Conservation (phyloP, 768 basidiomycete genomes). For the Boletales sp. region DNA sequence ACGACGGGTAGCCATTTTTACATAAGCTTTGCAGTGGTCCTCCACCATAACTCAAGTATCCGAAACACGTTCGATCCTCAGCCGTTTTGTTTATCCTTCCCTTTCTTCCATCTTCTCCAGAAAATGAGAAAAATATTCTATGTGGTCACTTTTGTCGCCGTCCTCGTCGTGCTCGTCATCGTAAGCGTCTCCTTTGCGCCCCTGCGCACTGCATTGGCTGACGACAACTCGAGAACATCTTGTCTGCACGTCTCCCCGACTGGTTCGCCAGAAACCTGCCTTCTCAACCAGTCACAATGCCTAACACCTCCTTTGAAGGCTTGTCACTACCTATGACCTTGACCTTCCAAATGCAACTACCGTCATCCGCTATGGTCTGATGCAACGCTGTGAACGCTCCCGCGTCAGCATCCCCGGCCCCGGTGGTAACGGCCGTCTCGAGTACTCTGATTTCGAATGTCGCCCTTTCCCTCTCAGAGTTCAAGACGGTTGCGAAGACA, state of each 20-base stretch:
- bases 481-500: slow-evolving; percentile 43
- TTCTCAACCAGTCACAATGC: slow-evolving; percentile 12
- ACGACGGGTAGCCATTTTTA: not conserved
- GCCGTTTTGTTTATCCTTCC: no score
- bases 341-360: slow-evolving; percentile 46
- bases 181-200: slow-evolving; percentile 35
- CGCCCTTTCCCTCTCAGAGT: slow-evolving; percentile 61
- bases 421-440: slow-evolving; percentile 35
- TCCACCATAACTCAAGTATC: not conserved
- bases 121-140: slow-evolving; percentile 71
- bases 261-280: slow-evolving; percentile 46
- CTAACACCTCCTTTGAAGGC: slow-evolving; percentile 36
- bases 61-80: not conserved
- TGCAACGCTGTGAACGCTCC: slow-evolving; percentile 52
- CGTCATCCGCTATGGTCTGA: slow-evolving; percentile 58
- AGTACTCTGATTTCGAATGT: slow-evolving; percentile 58
- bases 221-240: slow-evolving; percentile 43
- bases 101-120: not conserved
- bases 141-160: slow-evolving; percentile 56
- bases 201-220: not conserved
- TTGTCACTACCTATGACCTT: slow-evolving; percentile 31
- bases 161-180: slow-evolving; percentile 46
- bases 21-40: not conserved
- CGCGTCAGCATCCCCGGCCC: slow-evolving; percentile 46
- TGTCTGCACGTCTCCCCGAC: slow-evolving; percentile 55